Evolutionary conservation across 495 filamentous ascomycete species (phyloP).

Genomic region (Aspergillus indologenus): DNA sequence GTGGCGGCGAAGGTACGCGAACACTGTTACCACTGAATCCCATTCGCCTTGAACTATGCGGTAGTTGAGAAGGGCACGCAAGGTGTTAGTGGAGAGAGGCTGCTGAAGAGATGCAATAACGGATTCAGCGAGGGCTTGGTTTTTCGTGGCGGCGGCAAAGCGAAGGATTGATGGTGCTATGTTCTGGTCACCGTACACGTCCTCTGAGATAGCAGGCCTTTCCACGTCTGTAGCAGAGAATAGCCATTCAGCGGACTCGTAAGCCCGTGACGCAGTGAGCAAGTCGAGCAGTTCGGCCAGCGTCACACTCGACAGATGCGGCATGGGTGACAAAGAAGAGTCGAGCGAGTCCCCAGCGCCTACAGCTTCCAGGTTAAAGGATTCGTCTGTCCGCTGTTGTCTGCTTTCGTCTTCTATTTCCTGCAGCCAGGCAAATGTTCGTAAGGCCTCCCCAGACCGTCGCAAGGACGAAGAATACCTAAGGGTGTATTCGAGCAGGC

Average conservation of each 20-base stretch:
- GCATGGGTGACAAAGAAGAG: constrained; percentile 34
- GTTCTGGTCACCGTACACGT: constrained; percentile 44
- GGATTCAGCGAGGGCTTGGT: constrained; percentile 42
- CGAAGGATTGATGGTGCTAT: constrained; percentile 56
- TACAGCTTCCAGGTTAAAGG: constrained; percentile 29
- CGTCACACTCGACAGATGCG: constrained; percentile 45
- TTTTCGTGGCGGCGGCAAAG: constrained; percentile 52
- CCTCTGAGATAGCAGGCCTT: constrained; percentile 50
- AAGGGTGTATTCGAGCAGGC: constrained; percentile 38
- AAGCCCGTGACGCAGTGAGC: constrained; percentile 42
- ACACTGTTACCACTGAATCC: constrained; percentile 43
- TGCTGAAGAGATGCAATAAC: constrained; percentile 36
- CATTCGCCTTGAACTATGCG: constrained; percentile 48
- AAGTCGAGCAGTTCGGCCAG: constrained; percentile 54
- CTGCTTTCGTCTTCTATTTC: constrained; percentile 40
- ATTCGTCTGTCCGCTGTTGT: constrained; percentile 34
- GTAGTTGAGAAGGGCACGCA: constrained; percentile 49
- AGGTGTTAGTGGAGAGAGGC: constrained; percentile 42
- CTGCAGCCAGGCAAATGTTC: constrained; percentile 35
- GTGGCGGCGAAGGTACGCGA: constrained; percentile 41
- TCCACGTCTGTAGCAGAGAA: constrained; percentile 54
- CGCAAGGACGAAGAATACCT: constrained; percentile 24
- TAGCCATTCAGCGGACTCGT: constrained; percentile 53
- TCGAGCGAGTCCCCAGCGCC: constrained; percentile 17
- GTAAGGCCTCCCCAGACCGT: constrained; percentile 30